Conservation (phyloP, 768 basidiomycete genomes). For the Inosperma sp. region DNA sequence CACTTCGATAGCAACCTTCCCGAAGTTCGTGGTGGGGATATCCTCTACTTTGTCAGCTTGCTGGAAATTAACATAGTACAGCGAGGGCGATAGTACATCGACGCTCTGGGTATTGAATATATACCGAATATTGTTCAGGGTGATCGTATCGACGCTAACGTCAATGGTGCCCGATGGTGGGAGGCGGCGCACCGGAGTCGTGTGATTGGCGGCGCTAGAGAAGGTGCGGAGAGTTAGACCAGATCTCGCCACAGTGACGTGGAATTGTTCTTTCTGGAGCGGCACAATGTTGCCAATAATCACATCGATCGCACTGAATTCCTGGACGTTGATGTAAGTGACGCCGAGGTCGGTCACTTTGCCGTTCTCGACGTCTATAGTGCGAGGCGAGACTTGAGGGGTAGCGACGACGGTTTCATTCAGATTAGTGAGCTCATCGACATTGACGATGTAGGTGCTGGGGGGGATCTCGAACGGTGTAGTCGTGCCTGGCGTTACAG, state of each 20-base stretch:
- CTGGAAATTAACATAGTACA: background rate
- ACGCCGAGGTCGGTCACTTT: background rate
- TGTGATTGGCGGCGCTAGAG: background rate
- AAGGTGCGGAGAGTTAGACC: background rate
- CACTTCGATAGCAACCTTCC: background rate
- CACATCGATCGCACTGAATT: background rate
- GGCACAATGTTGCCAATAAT: background rate
- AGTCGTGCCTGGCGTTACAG: too few relatives aligned
- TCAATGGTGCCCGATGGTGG: background rate
- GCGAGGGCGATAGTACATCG: background rate
- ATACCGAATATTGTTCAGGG: background rate
- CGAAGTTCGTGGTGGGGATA: background rate
- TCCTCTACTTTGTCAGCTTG: background rate
- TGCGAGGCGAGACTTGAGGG: background rate
- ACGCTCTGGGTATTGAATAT: background rate
- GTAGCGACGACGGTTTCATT: background rate
- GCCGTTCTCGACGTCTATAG: background rate
- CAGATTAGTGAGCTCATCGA: background rate
- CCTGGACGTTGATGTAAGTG: too few relatives aligned
- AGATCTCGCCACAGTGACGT: background rate
- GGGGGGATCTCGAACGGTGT: too few relatives aligned
- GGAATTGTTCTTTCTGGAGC: background rate
- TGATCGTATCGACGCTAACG: background rate
- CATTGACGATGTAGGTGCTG: background rate
- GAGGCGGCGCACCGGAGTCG: background rate